Evolutionary conservation across 257 asterid species (phyloP).

Genomic region (Fraxinus cuspidata): DNA sequence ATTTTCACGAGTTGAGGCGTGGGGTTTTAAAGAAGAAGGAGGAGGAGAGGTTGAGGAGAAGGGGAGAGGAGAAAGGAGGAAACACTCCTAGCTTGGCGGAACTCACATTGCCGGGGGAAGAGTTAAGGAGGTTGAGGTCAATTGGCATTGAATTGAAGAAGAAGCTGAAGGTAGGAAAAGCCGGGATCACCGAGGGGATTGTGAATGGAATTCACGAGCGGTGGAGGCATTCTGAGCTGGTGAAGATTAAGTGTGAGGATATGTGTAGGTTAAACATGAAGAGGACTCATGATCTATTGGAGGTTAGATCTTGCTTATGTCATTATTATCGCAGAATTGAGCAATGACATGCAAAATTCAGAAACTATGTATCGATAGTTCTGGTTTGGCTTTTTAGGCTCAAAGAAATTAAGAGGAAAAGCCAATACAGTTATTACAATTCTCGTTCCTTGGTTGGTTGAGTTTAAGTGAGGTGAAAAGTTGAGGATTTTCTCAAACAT

Average conservation of each 20-base stretch:
- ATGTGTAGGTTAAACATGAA: conserved; percentile 89
- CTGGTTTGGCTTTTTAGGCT: background rate
- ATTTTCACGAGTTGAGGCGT: conserved; percentile 59
- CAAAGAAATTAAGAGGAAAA: background rate
- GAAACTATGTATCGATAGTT: background rate
- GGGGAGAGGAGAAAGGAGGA: conserved; percentile 39
- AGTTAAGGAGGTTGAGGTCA: conserved; percentile 70
- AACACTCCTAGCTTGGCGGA: conserved; percentile 79
- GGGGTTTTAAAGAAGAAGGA: conserved; percentile 59
- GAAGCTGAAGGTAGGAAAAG: conserved; percentile 79
- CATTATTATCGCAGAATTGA: background rate
- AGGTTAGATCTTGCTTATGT: conserved; percentile 49
- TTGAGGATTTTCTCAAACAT: background rate
- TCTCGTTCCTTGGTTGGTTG: background rate
- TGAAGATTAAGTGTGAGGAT: conserved; percentile 82
- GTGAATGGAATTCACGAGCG: conserved; percentile 96
- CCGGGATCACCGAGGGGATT: conserved; percentile 96
- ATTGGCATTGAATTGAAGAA: conserved; percentile 64
- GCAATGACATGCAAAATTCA: background rate
- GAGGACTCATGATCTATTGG: conserved; percentile 91
- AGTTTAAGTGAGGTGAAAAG: background rate
- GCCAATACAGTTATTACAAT: background rate
- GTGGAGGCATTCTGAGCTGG: conserved; percentile 85
- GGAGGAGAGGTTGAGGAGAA: conserved; percentile 64
- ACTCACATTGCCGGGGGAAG: conserved; percentile 59